A percentile compares a stretch with the other conserved stretches of the same genome.
phyloP scores from a whole-genome alignment of 169 alveolate genomes.

The Plasmodium coatneyi region DNA sequence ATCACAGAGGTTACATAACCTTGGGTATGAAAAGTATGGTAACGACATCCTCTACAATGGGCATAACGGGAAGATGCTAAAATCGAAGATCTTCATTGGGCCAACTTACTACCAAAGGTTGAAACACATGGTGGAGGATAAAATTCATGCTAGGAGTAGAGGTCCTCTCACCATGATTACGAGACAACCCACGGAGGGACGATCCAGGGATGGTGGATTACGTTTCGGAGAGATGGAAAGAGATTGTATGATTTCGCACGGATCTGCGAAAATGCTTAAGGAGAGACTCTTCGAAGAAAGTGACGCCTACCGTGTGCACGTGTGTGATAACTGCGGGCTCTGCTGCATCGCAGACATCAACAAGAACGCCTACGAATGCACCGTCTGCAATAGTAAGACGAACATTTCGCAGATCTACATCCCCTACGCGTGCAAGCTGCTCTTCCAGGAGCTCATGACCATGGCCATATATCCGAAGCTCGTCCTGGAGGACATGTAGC shows the following conservation, averaged over 20 bases:
- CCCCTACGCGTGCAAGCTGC: slow-evolving; percentile 99
- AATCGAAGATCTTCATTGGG: slow-evolving; percentile 97
- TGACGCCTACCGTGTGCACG: slow-evolving; percentile 99
- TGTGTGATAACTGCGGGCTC: slow-evolving; percentile 97
- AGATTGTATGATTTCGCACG: slow-evolving; percentile 99
- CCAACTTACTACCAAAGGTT: slow-evolving; percentile 99
- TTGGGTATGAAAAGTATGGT: slow-evolving; percentile 98
- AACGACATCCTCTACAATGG: slow-evolving; percentile 99
- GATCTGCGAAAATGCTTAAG: slow-evolving; percentile 99
- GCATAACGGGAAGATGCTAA: slow-evolving; percentile 94
- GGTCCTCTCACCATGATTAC: slow-evolving; percentile 99
- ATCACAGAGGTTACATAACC: slow-evolving; percentile 94
- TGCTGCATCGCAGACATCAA: slow-evolving; percentile 95
- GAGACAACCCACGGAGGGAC: slow-evolving; percentile 99
- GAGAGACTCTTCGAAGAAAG: slow-evolving; percentile 99
- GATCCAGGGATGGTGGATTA: slow-evolving; percentile 98
- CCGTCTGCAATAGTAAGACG: slow-evolving; percentile 92
- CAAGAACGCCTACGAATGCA: slow-evolving; percentile 92
- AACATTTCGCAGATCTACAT: slow-evolving; percentile 94
- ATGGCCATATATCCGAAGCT: slow-evolving; percentile 98
- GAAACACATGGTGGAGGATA: slow-evolving; percentile 99
- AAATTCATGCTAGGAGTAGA: slow-evolving; percentile 98
- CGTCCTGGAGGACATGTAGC: slow-evolving; percentile 58
- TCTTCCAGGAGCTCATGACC: slow-evolving; percentile 98
- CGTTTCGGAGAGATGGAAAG: slow-evolving; percentile 99